Evolutionary conservation across 2,329 filamentous ascomycete genomes (phyloP).

Genomic region (Hypoxylon sp.): DNA sequence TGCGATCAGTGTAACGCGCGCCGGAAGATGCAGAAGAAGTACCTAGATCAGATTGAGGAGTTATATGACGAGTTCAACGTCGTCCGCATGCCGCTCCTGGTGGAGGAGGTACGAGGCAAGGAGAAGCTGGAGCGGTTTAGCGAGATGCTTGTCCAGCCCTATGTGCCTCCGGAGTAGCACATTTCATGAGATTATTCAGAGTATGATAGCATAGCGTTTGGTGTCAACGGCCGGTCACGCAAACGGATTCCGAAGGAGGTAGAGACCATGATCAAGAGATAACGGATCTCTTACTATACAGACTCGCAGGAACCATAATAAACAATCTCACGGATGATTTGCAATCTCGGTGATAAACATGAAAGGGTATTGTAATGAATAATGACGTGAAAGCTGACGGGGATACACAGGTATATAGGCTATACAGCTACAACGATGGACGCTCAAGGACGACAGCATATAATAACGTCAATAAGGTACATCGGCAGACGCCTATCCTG

Average conservation of each 20-base stretch:
- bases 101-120: conserved; percentile 95
- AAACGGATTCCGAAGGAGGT: conserved; percentile 8
- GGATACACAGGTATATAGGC: no score
- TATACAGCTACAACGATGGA: no score
- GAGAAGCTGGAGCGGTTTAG: conserved; percentile 92
- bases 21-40: conserved; percentile 99
- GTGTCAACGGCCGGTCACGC: conserved; percentile 8
- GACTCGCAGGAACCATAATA: conserved; percentile 1
- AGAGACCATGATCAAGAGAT: conserved; percentile 10
- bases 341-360: neutral
- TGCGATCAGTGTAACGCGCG: conserved; percentile 97
- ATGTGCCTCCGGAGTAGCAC: conserved; percentile 66
- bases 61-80: conserved; percentile 99
- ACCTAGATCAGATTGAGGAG: conserved; percentile 97
- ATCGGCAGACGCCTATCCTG: no score
- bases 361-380: conserved; percentile 1
- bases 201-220: conserved; percentile 29
- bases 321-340: neutral
- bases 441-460: no score
- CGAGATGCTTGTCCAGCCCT: conserved; percentile 81
- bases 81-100: conserved; percentile 94
- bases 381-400: no score
- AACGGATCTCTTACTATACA: neutral
- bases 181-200: conserved; percentile 9
- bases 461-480: no score